Conservation (phyloP, 2,329 filamentous ascomycete species). For the Pestalotiopsis sp. region DNA sequence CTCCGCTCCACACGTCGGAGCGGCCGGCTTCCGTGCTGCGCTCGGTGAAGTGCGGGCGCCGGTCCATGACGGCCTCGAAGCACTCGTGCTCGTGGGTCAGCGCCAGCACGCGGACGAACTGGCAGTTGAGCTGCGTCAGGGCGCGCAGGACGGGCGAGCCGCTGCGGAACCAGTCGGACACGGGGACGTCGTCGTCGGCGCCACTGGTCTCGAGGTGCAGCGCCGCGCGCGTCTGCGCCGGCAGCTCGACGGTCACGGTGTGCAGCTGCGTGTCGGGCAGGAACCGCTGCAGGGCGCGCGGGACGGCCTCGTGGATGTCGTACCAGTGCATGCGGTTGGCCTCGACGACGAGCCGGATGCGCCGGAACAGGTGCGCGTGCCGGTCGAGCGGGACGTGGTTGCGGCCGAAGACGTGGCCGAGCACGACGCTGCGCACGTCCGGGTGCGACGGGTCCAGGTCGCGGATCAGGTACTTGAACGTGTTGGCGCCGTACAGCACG, state of each 20-base stretch:
- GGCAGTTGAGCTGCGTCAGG: conserved; percentile 36
- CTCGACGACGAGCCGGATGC: conserved; percentile 45
- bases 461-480: conserved; percentile 48
- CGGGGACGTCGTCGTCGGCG: conserved; percentile 24
- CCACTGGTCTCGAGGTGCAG: conserved; percentile 9
- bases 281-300: conserved; percentile 40
- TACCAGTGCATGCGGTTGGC: conserved; percentile 36
- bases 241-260: conserved; percentile 45
- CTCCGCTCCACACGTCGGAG: conserved; percentile 20
- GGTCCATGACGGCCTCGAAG: conserved; percentile 24
- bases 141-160: conserved; percentile 30
- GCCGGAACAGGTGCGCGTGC: conserved; percentile 42
- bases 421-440: conserved; percentile 13
- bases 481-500: conserved; percentile 51
- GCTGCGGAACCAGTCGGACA: conserved; percentile 35
- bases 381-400: conserved; percentile 35
- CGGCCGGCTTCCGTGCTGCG: conserved; percentile 6
- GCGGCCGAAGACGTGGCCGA: conserved; percentile 31
- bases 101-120: conserved; percentile 39
- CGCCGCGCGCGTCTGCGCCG: conserved; percentile 24
- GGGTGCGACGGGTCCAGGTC: conserved; percentile 29
- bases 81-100: conserved; percentile 20
- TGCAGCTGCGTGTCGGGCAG: conserved; percentile 35
- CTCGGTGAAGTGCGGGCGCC: conserved; percentile 22
- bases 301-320: conserved; percentile 31